Evolutionary conservation across 306 rosid species (phyloP).

Genomic region (Castanea sativa): DNA sequence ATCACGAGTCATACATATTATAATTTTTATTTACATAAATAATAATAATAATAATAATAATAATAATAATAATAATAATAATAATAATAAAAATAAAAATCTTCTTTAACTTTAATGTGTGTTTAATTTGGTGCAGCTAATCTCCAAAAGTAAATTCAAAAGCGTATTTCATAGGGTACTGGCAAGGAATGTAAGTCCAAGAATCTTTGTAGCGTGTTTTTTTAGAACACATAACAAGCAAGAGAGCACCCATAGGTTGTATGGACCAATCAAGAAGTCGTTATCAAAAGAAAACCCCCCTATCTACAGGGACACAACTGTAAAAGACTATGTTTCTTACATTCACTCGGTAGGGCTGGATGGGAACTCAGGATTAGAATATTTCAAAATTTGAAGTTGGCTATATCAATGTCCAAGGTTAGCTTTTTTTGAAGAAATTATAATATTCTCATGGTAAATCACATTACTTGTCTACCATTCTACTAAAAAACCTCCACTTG

Average conservation of each 20-base stretch:
- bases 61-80: background rate
- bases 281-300: constrained; percentile 49
- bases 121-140: constrained; percentile 13
- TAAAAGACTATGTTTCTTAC: constrained; percentile 18
- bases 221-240: background rate
- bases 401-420: too few relatives aligned
- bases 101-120: background rate
- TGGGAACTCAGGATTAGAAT: constrained; percentile 32
- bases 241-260: constrained; percentile 16
- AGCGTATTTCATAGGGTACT: constrained; percentile 27
- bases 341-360: constrained; percentile 28
- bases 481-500: accelerated
- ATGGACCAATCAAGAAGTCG: constrained; percentile 58
- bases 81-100: background rate
- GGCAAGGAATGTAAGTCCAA: constrained; percentile 21
- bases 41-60: too few relatives aligned
- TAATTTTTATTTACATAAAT: too few relatives aligned
- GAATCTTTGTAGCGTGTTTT: constrained; percentile 17
- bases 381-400: constrained; percentile 36
- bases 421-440: too few relatives aligned
- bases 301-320: constrained; percentile 28
- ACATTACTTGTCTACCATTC: too few relatives aligned
- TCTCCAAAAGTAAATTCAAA: constrained; percentile 30
- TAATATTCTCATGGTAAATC: too few relatives aligned
- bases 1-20: too few relatives aligned